Evolutionary conservation across 2,329 filamentous ascomycete species (phyloP), one percentile per base, ranked within the genome.

Genomic region (Thielaviopsis populi): DNA sequence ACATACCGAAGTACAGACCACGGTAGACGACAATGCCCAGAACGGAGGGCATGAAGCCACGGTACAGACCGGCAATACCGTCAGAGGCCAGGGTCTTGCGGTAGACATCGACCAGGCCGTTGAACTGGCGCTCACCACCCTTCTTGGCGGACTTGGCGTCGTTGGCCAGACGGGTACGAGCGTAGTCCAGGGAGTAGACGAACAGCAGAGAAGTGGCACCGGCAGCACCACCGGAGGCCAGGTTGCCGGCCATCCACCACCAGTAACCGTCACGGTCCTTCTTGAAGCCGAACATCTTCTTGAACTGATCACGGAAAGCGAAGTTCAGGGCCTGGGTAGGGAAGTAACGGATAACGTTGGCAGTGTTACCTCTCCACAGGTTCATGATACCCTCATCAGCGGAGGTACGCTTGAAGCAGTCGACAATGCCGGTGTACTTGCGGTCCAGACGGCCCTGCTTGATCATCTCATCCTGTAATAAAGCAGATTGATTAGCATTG

Each of bases 261-360:
- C 80, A 83, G 80, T 99, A 99, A 75, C 94, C 94, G 79, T 99
- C 94, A 81, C 87, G 87, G 69, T 99, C 94, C 89, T 97, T 97
- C 91, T 97, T 99, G 91, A 90, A 99, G 77, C 90, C 89, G 87
- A 99, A 99, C 91, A 99, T 95, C 76, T 88, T 84, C 91, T 99
- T 99, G 91, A 96, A 99, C 87, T 95, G 96, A 81, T 99, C 94
- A 80, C 94, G 94, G 94, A 99, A 99, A 78, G 94, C 94, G 77
- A 99, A 99, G 91, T 99, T 99, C 79, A 99, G 84, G 74, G 94
- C 94, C 86, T 99, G 94, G 79, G 94, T 99, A 73, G 94, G 94
- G 90, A 99, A 99, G 85, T 99, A 99, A 88, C 94, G 94, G 85
- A 99, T 96, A 80, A 99, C 94, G 88, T 99, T 99, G 90, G 94